Percentiles rank a stretch among this genome's conserved stretches.
phyloP scores from a whole-genome alignment of 2,329 filamentous ascomycete genomes.

The Penicillium janthinellum region DNA sequence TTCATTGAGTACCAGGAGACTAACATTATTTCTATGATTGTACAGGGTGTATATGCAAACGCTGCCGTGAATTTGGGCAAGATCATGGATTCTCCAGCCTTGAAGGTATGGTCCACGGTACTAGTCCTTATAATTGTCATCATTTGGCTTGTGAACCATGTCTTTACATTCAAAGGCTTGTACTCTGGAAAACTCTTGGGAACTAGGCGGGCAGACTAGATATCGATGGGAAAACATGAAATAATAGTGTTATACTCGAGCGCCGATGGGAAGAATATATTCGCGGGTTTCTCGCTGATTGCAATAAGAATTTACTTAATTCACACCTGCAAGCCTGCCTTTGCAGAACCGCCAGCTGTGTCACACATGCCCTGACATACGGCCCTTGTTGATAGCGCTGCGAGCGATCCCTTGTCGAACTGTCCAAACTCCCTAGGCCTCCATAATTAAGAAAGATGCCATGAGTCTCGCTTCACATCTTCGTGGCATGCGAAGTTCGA shows the following conservation, averaged over 20 bases:
- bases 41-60: slow-evolving; percentile 45
- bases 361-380: too few species aligned
- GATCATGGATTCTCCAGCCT: slow-evolving; percentile 43
- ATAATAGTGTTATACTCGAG: background rate
- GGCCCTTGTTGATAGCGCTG: too few species aligned
- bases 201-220: background rate
- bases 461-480: too few species aligned
- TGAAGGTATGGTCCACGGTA: slow-evolving; percentile 42
- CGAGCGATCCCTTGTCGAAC: too few species aligned
- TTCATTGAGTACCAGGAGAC: background rate
- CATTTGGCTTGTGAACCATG: slow-evolving; percentile 34
- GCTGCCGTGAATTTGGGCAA: slow-evolving; percentile 41
- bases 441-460: too few species aligned
- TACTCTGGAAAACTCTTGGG: background rate
- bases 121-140: slow-evolving; percentile 40
- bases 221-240: background rate
- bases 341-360: too few species aligned
- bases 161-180: slow-evolving; percentile 34
- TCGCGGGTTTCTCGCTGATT: too few species aligned
- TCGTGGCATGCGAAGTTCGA: too few species aligned
- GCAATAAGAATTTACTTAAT: too few species aligned
- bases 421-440: too few species aligned
- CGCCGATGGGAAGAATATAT: too few species aligned
- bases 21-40: background rate
- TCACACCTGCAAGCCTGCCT: too few species aligned